Base-by-base conservation (phyloP, 2,329 filamentous ascomycete species). In the Cladosporium sp. region DNA sequence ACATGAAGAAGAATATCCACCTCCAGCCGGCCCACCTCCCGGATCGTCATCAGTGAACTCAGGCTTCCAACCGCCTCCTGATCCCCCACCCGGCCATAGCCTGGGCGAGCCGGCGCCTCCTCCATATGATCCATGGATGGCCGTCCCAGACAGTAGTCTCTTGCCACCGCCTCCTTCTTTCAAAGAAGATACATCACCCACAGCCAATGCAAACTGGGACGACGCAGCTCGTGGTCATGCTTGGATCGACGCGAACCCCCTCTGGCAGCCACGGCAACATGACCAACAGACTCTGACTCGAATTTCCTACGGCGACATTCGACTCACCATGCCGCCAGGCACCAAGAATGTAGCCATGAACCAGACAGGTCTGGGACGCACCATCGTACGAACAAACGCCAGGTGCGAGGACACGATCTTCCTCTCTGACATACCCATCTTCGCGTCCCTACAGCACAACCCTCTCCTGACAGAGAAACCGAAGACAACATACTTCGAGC, bases 151-250 rank as follows among this genome's bases (percentile, higher is more conserved):
- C 75, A 92, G 87, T 1, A 82, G 89, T 0, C 82, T 91, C 11
- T 86, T 93, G 52, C 90, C 90, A 1, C 90, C 90, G 0, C 91
- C 91, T 0, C 91, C 91, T 0, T 84, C 85, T 33, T 83, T 92
- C 63, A 86, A 86, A 58, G 87, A 87, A 72, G 86, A 91, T 67
- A 79, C 77, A 35, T 92, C 89, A 14, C 86, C 88, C 0, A 84
- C 88, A 2, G 88, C 86, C 73, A 94, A 94, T 76, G 88, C 91
- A 1, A 85, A 85, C 2, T 83, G 85, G 69, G 81, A 83, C 59
- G 85, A 91, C 67, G 87, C 89, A 67, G 83, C 86, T 28, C 84
- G 85, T 2, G 91, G 88, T 62, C 85, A 88, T 73, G 76, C 77
- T 18, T 94, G 90, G 90, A 91, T 89, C 72, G 69, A 74, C 5